Conservation (phyloP, 2,329 filamentous ascomycete genomes). For the Zymoseptoria passerinii region DNA sequence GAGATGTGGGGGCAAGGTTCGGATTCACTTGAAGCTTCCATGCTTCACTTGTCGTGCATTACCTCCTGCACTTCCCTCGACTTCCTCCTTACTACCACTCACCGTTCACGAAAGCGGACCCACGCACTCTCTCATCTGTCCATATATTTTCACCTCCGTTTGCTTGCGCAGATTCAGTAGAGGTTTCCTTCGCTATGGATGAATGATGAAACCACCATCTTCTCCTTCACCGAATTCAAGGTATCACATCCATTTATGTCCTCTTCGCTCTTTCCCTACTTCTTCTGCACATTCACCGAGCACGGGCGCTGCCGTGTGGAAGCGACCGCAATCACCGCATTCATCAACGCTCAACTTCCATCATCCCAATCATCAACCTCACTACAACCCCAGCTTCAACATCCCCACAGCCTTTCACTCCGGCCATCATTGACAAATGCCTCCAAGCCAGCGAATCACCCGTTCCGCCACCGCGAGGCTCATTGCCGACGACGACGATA, state of each 20-base stretch:
- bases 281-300: neutral
- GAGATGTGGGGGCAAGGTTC: too few species aligned
- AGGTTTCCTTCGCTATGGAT: neutral
- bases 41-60: too few species aligned
- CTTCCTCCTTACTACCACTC: too few species aligned
- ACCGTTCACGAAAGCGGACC: too few species aligned
- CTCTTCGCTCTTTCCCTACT: neutral
- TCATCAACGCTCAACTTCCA: neutral
- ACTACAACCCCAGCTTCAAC: neutral
- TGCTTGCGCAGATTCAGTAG: neutral
- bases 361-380: neutral
- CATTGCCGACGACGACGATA: slow-evolving; percentile 51
- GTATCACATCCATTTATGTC: neutral
- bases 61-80: too few species aligned
- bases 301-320: too few species aligned
- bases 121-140: too few species aligned
- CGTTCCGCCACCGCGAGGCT: slow-evolving; percentile 59
- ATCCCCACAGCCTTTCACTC: neutral
- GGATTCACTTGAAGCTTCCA: too few species aligned
- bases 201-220: neutral
- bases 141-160: neutral
- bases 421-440: slow-evolving; percentile 18
- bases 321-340: too few species aligned
- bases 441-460: slow-evolving; percentile 20
- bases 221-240: neutral